Base-by-base conservation (phyloP, 371 early-diverging fungal genomes). In the Mortierella sp. region DNA sequence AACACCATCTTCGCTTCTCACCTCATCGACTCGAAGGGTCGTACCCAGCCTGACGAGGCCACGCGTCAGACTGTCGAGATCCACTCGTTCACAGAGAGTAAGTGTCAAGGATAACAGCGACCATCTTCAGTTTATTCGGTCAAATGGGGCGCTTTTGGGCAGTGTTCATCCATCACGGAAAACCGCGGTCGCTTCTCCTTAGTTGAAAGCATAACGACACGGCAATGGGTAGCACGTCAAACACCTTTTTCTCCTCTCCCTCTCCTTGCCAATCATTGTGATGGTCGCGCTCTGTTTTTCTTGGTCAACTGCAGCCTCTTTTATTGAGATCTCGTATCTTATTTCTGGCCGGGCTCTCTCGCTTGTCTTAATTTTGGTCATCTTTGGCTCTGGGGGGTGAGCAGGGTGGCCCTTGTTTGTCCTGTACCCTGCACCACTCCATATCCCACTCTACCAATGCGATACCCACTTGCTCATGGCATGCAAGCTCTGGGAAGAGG, bases 1-100 rank as follows among this genome's bases (percentile, higher is more conserved):
- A 98, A 98, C 88, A 97, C 99, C 64, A 86, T 93, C 63, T 94
- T 94, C 81, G 89, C 94, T 43, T 87, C 91, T 27, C 94, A 95
- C 60, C 84, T 95, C 67, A 89, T 94, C 67, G 93, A 95, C 78
- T 89, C 88, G 71, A 92, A 94, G 83, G 94, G 90, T 47, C 90
- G 93, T 64, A 84, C 86, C 55, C 82, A 81, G 58, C 87, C 90
- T 58, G 87, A 88, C 72, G 93, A 93, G 72, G 86, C 90, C 52
- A 85, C 87, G 50, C 86, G 93, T 70, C 91, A 94, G 82, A 94
- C 94, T 2, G 92, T 91, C 24, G 94, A 94, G 82, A 95, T 95
- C 61, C 82, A 90, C 70, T 89, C 93, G 18, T 91, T 92, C 38
- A 88, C 93, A 47, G 94, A 94, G 82, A 80, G 89, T 90, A 83